Base-by-base conservation (phyloP, 78 protist species). In the Dictyostelium firmibasis region DNA sequence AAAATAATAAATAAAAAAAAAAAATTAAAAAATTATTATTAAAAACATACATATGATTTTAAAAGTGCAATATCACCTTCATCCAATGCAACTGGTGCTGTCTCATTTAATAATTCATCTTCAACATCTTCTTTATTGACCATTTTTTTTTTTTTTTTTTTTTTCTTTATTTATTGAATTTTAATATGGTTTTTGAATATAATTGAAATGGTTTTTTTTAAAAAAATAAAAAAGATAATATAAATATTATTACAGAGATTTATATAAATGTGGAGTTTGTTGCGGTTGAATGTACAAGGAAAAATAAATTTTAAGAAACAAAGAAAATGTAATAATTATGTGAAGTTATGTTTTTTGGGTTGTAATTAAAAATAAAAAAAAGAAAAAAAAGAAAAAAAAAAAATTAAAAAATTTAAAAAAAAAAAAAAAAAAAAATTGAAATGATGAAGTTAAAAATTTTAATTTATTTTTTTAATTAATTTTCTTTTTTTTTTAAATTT, bases 41-140 rank as follows among this genome's bases (percentile, higher is more conserved):
- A 14, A 38, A 18, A 33, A 33, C 97, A 33, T 53, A 95, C 98
- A 81, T 98, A 98, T 27, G 97, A 81, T 92, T 99, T 99, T 44
- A 99, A 95, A 16, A 99, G 29, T 8, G 97, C 99, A 79, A 99
- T 99, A 94, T 99, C 99, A 36, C 97, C 99, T 69, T 97, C 99
- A 76, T 98, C 99, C 20, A 99, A 97, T 4, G 99, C 97, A 10
- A 89, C 87, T 83, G 96, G 93, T 50, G 93, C 76, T 13, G 72
- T 72, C 43, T 87, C 93, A 87, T 87, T 87, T 47, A 87, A 33
- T 69, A 78, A 35, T 9, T 76, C 93, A 87, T 87, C 93, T 87
- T 87, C 93, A 20, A 87, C 70, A 18, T 87, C 86, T 78, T 87
- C 93, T 78, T 87, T 87, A n/a, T 78, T 87, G 10, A 87, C 93